Evolutionary conservation across 2,329 filamentous ascomycete species (phyloP).

Genomic region (Tolypocladium paradoxum): DNA sequence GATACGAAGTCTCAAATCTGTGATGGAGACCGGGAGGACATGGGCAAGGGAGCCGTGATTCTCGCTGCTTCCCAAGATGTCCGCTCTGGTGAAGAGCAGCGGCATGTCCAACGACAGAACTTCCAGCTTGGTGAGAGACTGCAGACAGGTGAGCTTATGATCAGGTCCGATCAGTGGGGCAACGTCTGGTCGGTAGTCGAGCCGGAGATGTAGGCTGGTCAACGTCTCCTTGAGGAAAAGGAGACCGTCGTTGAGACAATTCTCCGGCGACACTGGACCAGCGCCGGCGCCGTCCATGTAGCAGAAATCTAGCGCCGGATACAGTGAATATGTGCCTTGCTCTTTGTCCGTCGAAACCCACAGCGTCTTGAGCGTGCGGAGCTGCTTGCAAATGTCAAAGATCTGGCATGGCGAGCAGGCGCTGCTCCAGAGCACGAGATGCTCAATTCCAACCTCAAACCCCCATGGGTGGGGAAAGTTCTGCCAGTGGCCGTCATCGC

Average conservation of each 20-base stretch:
- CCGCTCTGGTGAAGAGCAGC: neutral
- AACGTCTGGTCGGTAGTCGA: neutral
- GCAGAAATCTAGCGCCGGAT: neutral
- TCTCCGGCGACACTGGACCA: neutral
- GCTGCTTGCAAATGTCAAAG: neutral
- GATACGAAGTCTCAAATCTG: too few species aligned
- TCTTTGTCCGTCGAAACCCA: neutral
- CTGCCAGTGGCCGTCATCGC: neutral
- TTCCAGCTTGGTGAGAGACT: neutral
- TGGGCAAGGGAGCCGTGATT: too few species aligned
- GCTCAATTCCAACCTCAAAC: neutral
- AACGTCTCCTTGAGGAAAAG: neutral
- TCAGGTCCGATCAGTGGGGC: neutral
- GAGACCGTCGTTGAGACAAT: neutral
- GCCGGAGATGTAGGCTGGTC: neutral
- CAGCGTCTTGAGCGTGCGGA: neutral
- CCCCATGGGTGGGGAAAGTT: neutral
- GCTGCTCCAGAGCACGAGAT: neutral
- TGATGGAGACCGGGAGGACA: too few species aligned
- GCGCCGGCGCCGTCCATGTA: neutral
- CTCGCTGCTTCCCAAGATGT: conserved; percentile 1
- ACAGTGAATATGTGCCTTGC: neutral
- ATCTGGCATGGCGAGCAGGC: neutral
- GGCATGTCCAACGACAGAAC: neutral
- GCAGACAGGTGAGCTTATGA: neutral